Conservation (phyloP, 169 alveolate species). For the Plasmodium reichenowi region DNA sequence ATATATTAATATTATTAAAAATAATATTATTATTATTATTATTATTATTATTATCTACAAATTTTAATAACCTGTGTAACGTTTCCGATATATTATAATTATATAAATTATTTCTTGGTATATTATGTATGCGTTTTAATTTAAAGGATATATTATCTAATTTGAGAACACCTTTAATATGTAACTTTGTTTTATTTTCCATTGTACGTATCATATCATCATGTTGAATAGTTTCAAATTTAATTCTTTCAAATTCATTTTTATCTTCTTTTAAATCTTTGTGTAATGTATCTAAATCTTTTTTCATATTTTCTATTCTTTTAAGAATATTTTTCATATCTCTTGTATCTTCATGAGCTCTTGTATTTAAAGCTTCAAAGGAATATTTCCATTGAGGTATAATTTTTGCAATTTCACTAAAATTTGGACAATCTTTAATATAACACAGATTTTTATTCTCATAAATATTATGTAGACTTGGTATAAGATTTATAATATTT, state of each 20-base stretch:
- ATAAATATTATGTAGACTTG: conserved; percentile 63
- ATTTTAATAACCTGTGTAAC: conserved; percentile 57
- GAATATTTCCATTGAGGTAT: conserved; percentile 73
- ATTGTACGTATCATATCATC: conserved; percentile 43
- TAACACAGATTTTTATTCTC: conserved; percentile 58
- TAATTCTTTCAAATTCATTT: conserved; percentile 68
- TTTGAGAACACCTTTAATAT: conserved; percentile 63
- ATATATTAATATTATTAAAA: no score
- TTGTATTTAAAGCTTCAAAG: conserved; percentile 53
- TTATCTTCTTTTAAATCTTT: conserved; percentile 69
- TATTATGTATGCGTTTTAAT: conserved; percentile 41
- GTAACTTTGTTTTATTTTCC: conserved; percentile 61
- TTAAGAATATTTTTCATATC: conserved; percentile 66
- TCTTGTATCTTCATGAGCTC: conserved; percentile 68
- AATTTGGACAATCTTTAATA: conserved; percentile 66
- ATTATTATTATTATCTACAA: conserved; percentile 13
- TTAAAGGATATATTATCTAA: conserved; percentile 63
- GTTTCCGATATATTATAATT: conserved; percentile 51
- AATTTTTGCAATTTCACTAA: conserved; percentile 39
- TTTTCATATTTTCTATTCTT: conserved; percentile 52
- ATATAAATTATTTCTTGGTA: conserved; percentile 33
- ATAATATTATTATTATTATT: conserved; percentile 24
- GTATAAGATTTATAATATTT: conserved; percentile 66
- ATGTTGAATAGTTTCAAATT: conserved; percentile 74
- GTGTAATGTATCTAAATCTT: conserved; percentile 40